A percentile compares a stretch with the other conserved stretches of the same genome.
These are phyloP conservation scores for Fusarium penzigii DNA, from an alignment of 2,329 filamentous ascomycete species.

Conservation along the genomic window DNA sequence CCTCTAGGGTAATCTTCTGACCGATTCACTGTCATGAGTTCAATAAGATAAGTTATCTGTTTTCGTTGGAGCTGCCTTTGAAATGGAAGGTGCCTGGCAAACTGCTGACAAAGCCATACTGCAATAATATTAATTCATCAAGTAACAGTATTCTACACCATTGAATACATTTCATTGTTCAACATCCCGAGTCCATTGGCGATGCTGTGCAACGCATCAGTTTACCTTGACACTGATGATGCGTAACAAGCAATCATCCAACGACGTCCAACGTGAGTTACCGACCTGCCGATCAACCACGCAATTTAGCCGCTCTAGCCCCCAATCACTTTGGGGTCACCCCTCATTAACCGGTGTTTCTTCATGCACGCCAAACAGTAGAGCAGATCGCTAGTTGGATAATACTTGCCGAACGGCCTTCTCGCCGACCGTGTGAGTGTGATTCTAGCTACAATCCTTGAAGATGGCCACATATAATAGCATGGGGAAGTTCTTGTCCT, in stretches of 20 bases:
- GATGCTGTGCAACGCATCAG: too few relatives aligned
- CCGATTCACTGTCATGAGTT: too few relatives aligned
- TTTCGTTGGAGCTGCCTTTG: too few relatives aligned
- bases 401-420: slow-evolving; percentile 1
- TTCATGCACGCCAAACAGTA: slow-evolving; percentile 5
- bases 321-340: slow-evolving; percentile 20
- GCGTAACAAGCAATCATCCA: neutral
- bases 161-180: too few relatives aligned
- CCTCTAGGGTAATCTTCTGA: too few relatives aligned
- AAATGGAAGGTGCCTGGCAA: neutral
- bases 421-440: neutral
- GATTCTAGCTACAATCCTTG: slow-evolving; percentile 14
- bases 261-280: neutral
- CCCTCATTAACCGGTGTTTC: slow-evolving; percentile 13
- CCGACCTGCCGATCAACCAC: neutral
- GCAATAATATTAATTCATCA: too few relatives aligned
- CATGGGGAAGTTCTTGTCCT: slow-evolving; percentile 5
- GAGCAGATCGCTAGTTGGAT: slow-evolving; percentile 10
- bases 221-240: too few relatives aligned
- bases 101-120: neutral
- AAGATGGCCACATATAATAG: slow-evolving; percentile 6
- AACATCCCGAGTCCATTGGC: too few relatives aligned
- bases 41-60: too few relatives aligned
- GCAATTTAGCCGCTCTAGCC: neutral
- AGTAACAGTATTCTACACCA: too few relatives aligned